Conservation (phyloP, 176 grass and related monocot species). For the Triticum timopheevii region DNA sequence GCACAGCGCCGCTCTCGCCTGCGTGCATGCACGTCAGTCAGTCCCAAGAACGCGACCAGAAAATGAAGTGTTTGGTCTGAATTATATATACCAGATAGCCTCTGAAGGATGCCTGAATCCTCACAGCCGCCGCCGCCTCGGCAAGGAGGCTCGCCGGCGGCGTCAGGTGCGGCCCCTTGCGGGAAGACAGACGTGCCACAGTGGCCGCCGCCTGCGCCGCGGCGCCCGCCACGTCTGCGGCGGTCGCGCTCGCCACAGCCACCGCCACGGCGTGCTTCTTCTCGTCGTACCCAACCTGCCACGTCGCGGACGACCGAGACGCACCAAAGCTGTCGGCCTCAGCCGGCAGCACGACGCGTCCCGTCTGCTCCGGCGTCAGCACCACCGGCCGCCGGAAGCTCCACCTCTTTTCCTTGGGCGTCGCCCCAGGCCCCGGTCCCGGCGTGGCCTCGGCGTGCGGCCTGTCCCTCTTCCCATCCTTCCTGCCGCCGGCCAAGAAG, state of each 20-base stretch:
- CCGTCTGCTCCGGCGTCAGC: not conserved
- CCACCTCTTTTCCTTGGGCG: slow-evolving; percentile 68
- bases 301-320: not conserved
- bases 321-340: not conserved
- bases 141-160: not conserved
- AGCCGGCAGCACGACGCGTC: not conserved
- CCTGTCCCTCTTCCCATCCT: slow-evolving; percentile 57
- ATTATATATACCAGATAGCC: slow-evolving; percentile 76
- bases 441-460: slow-evolving; percentile 20
- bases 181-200: slow-evolving; percentile 44
- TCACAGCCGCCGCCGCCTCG: slow-evolving; percentile 60
- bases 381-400: slow-evolving; percentile 53
- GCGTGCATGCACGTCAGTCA: not conserved
- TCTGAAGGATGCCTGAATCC: slow-evolving; percentile 80
- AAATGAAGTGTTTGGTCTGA: not conserved
- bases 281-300: slow-evolving; percentile 44
- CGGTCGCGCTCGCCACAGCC: slow-evolving; percentile 53
- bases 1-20: slow-evolving; percentile 81
- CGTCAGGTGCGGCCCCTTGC: not conserved
- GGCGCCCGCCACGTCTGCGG: slow-evolving; percentile 52
- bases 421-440: not conserved
- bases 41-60: not conserved
- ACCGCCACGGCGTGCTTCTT: slow-evolving; percentile 60
- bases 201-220: slow-evolving; percentile 63
- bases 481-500: slow-evolving; percentile 56